Conservation (phyloP, 2,329 filamentous ascomycete genomes). For the Cladosporium sp. region DNA sequence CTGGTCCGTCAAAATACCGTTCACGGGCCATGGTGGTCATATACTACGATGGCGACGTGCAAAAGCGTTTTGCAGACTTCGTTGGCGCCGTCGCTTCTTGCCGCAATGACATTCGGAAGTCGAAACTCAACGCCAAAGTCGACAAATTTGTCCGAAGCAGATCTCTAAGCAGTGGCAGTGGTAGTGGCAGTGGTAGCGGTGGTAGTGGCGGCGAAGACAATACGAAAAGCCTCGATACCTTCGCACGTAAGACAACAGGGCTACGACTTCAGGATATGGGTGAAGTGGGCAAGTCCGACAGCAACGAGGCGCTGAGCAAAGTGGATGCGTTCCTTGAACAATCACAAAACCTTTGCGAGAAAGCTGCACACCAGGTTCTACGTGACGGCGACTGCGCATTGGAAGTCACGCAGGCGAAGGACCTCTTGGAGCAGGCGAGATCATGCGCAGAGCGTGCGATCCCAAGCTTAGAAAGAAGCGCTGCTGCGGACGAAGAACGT, state of each 20-base stretch:
- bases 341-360: constrained; percentile 77
- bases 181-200: constrained; percentile 19
- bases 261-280: background rate
- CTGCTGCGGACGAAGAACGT: constrained; percentile 23
- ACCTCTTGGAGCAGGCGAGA: constrained; percentile 60
- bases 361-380: constrained; percentile 84
- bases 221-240: constrained; percentile 1
- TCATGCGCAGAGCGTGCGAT: constrained; percentile 40
- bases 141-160: constrained; percentile 41
- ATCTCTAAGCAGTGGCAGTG: constrained; percentile 21
- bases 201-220: constrained; percentile 33
- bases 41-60: constrained; percentile 87
- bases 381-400: constrained; percentile 78
- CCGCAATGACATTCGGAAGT: constrained; percentile 80
- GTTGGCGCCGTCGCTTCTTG: constrained; percentile 77
- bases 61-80: constrained; percentile 75
- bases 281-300: constrained; percentile 14
- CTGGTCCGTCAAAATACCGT: constrained; percentile 55
- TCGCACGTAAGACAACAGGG: background rate
- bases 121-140: constrained; percentile 76
- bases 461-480: constrained; percentile 19
- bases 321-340: constrained; percentile 75
- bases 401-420: constrained; percentile 67
- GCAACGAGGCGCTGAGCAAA: constrained; percentile 47
- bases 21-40: constrained; percentile 75